A percentile compares a stretch with the other conserved stretches of the same genome.
These are phyloP conservation scores for Fusarium kyushuense DNA, from an alignment of 2,329 filamentous ascomycete species.

Conservation along the genomic window DNA sequence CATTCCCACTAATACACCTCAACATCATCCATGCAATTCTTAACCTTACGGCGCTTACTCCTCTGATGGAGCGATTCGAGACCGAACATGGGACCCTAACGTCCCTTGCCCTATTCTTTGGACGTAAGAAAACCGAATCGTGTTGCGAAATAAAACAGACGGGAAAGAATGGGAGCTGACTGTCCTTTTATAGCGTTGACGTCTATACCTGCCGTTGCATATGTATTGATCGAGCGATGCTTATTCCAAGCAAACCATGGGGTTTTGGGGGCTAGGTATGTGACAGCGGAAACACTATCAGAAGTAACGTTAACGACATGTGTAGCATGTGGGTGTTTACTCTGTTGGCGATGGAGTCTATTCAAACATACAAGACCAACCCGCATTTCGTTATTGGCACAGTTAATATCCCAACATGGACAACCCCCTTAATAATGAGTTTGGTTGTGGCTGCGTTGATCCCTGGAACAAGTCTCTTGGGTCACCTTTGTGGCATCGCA, in stretches of 20 bases:
- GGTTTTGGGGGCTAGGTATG: constrained; percentile 85
- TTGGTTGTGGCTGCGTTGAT: constrained; percentile 81
- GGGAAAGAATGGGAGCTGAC: constrained; percentile 12
- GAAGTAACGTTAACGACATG: background rate
- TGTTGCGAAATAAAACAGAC: no score
- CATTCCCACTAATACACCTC: constrained; percentile 87
- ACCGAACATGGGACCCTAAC: constrained; percentile 90
- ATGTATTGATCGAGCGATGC: constrained; percentile 81
- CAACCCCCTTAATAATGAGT: constrained; percentile 82
- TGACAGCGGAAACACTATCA: background rate
- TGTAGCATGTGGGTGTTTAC: constrained; percentile 91
- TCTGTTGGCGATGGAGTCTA: constrained; percentile 84
- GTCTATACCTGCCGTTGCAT: constrained; percentile 84
- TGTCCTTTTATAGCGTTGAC: constrained; percentile 71
- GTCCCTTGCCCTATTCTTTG: constrained; percentile 87
- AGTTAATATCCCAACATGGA: constrained; percentile 88
- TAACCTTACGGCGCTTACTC: constrained; percentile 83
- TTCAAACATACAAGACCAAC: constrained; percentile 85
- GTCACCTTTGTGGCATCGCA: constrained; percentile 84
- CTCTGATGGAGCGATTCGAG: constrained; percentile 95
- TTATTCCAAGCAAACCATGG: constrained; percentile 78
- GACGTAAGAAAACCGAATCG: constrained; percentile 73
- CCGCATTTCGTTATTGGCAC: constrained; percentile 76
- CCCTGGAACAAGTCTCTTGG: constrained; percentile 84
- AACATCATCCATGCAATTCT: constrained; percentile 83